Evolutionary conservation across 768 basidiomycete species (phyloP).

Genomic region (Trametes villosa): DNA sequence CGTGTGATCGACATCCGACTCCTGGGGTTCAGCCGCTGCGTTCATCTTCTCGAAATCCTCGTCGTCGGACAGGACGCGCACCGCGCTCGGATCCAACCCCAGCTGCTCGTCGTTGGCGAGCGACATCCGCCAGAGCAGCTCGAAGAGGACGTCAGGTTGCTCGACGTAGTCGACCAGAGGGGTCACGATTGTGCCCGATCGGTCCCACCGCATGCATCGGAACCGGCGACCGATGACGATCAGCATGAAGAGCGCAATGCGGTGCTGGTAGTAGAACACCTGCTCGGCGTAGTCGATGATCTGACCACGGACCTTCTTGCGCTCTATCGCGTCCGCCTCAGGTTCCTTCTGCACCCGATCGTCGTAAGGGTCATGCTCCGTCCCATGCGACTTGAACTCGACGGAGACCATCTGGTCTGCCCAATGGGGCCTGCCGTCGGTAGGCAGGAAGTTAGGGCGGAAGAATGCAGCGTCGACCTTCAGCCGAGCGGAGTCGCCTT

Average conservation of each 20-base stretch:
- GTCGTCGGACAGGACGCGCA: constrained; percentile 1
- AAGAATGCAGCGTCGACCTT: constrained; percentile 14
- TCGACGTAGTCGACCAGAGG: constrained; percentile 11
- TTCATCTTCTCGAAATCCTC: not conserved
- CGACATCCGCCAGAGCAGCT: constrained; percentile 12
- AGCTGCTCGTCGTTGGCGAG: constrained; percentile 1
- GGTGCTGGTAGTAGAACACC: constrained; percentile 13
- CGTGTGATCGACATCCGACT: not conserved
- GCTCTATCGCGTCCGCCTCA: not conserved
- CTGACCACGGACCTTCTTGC: constrained; percentile 3
- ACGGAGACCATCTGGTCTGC: constrained; percentile 11
- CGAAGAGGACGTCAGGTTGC: constrained; percentile 1
- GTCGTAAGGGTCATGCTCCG: constrained; percentile 3
- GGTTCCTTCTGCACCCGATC: not conserved
- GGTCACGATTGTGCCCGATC: constrained; percentile 15
- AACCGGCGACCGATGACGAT: constrained; percentile 6
- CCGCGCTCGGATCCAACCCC: constrained; percentile 4
- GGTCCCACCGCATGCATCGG: constrained; percentile 14
- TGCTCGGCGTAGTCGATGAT: constrained; percentile 9
- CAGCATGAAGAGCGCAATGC: constrained; percentile 10
- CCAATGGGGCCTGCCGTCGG: constrained; percentile 14
- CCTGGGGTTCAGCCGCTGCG: not conserved
- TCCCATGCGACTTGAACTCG: constrained; percentile 6
- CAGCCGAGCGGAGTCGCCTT: not conserved
- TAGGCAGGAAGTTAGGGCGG: not conserved